Percentiles rank a stretch among this genome's conserved stretches.
phyloP scores from a whole-genome alignment of 768 basidiomycete genomes.

The Amanita muscaria region DNA sequence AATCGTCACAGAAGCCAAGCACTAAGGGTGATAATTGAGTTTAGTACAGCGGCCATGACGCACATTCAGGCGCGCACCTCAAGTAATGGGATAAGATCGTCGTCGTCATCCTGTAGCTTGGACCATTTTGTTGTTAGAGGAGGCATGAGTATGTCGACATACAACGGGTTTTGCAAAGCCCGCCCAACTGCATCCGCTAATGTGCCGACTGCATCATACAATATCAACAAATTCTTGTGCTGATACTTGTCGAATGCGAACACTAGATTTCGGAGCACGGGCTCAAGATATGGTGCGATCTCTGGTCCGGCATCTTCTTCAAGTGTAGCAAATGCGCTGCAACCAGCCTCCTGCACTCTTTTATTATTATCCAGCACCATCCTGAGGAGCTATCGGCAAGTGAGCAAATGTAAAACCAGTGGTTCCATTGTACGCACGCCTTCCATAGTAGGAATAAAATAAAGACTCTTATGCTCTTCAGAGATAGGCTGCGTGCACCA shows the following conservation, averaged over 20 bases:
- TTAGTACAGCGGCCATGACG: background rate
- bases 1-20: conserved; percentile 94
- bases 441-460: conserved; percentile 97
- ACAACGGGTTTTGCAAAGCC: conserved; percentile 75
- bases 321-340: conserved; percentile 95
- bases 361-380: conserved; percentile 99
- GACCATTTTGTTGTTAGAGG: conserved; percentile 86
- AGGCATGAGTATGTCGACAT: conserved; percentile 95
- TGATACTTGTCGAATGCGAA: conserved; percentile 98
- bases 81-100: conserved; percentile 87
- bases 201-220: conserved; percentile 98
- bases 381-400: conserved; percentile 66
- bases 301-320: conserved; percentile 94
- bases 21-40: conserved; percentile 37
- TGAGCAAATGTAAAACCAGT: conserved; percentile 6
- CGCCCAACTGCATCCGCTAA: conserved; percentile 93
- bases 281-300: conserved; percentile 89
- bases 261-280: conserved; percentile 89
- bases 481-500: conserved; percentile 88
- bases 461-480: conserved; percentile 81
- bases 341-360: conserved; percentile 97
- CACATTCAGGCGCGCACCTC: conserved; percentile 52
- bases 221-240: conserved; percentile 97
- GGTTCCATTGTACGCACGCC: conserved; percentile 46
- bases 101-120: conserved; percentile 85